Evolutionary conservation across 192 early-diverging fungal species (phyloP), one percentile per base, ranked within the genome.

Genomic region (Phlyctochytrium planicorne): DNA sequence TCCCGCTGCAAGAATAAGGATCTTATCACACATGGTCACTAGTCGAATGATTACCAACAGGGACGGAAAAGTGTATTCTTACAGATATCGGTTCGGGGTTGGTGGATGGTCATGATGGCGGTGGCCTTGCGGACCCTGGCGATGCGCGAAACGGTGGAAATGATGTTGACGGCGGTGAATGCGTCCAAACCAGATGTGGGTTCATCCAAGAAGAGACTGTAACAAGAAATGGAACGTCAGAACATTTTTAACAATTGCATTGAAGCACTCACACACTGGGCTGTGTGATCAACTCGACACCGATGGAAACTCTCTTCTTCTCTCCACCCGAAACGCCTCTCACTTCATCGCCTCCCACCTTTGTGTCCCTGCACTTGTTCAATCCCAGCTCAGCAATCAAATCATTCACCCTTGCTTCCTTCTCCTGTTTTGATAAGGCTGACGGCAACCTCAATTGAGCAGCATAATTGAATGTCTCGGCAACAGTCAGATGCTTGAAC

Each of bases 21-120:
- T 82, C 57, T 84, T 82, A 79, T 94, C 92, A 71, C 94, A 92
- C 12, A 89, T 80, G n/a, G n/a, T n/a, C n/a, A n/a, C n/a, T n/a
- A n/a, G n/a, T n/a, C n/a, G n/a, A n/a, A n/a, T n/a, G n/a, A n/a
- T n/a, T n/a, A n/a, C n/a, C n/a, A n/a, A n/a, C n/a, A n/a, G n/a
- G n/a, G n/a, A n/a, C n/a, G n/a, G n/a, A n/a, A n/a, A n/a, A n/a
- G n/a, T n/a, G n/a, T n/a, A n/a, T n/a, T n/a, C 25, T 84, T 78
- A 74, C 92, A 93, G 60, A 92, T 87, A 53, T 91, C 86, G 2
- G 87, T 85, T 37, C 84, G 85, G 30, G 93, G 93, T 71, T 94
- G 93, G 63, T 95, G 93, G 66, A 95, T 93, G 1, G 91, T 88
- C 70, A 91, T 84, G 52, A 94, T 75, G 16, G 92, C 87, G 3